Conservation (phyloP, 192 early-diverging fungal species). For the Funneliformis geosporum region DNA sequence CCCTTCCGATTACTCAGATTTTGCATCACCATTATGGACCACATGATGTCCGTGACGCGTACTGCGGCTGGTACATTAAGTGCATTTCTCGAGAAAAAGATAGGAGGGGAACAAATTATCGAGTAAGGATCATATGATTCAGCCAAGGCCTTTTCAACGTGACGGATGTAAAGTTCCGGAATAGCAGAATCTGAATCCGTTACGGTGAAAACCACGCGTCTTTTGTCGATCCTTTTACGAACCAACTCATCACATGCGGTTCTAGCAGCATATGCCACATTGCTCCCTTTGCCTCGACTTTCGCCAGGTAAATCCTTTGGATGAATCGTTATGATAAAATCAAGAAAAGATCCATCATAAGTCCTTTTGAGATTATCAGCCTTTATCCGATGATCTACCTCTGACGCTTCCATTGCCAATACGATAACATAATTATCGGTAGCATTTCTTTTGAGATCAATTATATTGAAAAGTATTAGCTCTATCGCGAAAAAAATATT, state of each 20-base stretch:
- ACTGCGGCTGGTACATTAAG: conserved; percentile 72
- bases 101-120: conserved; percentile 49
- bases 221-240: conserved; percentile 47
- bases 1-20: conserved; percentile 64
- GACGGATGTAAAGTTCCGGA: conserved; percentile 68
- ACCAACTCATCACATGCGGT: conserved; percentile 37
- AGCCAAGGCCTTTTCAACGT: conserved; percentile 44
- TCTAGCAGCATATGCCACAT: conserved; percentile 69
- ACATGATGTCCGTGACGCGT: conserved; percentile 70
- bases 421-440: conserved; percentile 59
- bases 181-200: conserved; percentile 75
- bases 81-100: conserved; percentile 61
- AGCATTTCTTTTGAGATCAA: conserved; percentile 41
- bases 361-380: conserved; percentile 54
- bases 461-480: neutral
- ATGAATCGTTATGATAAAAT: conserved; percentile 72
- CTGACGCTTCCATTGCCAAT: conserved; percentile 76
- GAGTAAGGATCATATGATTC: conserved; percentile 49
- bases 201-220: conserved; percentile 65
- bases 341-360: conserved; percentile 62
- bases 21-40: conserved; percentile 75
- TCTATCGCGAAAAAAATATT: neutral
- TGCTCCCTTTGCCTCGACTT: conserved; percentile 71
- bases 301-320: conserved; percentile 66
- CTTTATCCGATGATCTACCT: conserved; percentile 57